These are phyloP conservation scores for Lepidium didymum DNA, from an alignment of 345 rosid genomes.

Conservation along the genomic window DNA sequence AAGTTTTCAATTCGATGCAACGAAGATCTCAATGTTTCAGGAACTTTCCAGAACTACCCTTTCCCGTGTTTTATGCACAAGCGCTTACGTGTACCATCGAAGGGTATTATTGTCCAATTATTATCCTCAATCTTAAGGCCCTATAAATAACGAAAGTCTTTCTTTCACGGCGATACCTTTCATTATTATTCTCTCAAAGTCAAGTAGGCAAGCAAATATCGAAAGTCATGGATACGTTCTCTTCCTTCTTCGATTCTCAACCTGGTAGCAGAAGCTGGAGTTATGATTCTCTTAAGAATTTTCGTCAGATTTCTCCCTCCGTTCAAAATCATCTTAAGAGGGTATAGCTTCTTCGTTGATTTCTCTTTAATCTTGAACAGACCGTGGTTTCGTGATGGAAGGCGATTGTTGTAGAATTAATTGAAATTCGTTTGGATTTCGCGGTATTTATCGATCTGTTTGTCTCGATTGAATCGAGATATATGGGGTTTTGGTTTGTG, in stretches of 20 bases:
- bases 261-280: constrained; percentile 51
- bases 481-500: background rate
- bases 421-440: background rate
- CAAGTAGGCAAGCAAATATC: background rate
- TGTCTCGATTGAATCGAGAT: background rate
- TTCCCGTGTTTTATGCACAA: background rate
- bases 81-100: too few species aligned
- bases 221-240: constrained; percentile 56
- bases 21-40: background rate
- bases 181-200: background rate
- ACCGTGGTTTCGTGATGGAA: background rate
- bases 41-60: constrained; percentile 24
- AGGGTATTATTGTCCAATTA: background rate
- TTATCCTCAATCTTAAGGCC: background rate
- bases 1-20: background rate
- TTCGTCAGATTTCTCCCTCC: constrained; percentile 56
- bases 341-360: constrained; percentile 31
- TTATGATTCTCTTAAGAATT: constrained; percentile 58
- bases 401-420: background rate
- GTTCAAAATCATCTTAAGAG: constrained; percentile 87
- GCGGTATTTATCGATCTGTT: background rate
- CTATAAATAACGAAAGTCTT: constrained; percentile 2
- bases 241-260: constrained; percentile 69
- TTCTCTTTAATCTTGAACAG: background rate
- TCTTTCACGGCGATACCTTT: background rate